Conservation (phyloP, 495 filamentous ascomycete species). For the Durotheca rogersii region DNA sequence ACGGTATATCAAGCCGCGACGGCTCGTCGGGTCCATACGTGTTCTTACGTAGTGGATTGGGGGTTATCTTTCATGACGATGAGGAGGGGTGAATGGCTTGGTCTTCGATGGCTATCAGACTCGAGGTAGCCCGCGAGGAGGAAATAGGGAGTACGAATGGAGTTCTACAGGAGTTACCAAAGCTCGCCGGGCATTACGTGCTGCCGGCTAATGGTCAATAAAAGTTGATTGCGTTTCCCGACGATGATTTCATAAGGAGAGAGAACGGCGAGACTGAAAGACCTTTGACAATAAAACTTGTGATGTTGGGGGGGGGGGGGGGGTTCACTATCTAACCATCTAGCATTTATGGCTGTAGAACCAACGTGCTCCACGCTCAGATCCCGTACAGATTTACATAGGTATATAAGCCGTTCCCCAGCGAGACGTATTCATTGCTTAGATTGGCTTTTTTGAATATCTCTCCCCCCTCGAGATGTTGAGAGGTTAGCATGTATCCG, state of each 20-base stretch:
- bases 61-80: conserved; percentile 14
- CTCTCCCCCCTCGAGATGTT: too few relatives aligned
- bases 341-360: too few relatives aligned
- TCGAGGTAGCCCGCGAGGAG: conserved; percentile 18
- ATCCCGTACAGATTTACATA: too few relatives aligned
- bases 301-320: too few relatives aligned
- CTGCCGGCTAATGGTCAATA: conserved; percentile 28
- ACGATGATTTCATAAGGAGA: neutral
- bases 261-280: neutral
- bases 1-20: conserved; percentile 16
- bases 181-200: conserved; percentile 8
- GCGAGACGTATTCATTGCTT: too few relatives aligned
- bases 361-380: too few relatives aligned
- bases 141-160: conserved; percentile 26
- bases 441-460: too few relatives aligned
- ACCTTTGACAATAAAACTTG: conserved; percentile 1
- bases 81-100: conserved; percentile 21
- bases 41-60: conserved; percentile 12
- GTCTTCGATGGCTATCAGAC: conserved; percentile 20
- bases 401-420: too few relatives aligned
- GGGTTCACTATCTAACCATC: too few relatives aligned
- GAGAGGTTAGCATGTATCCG: too few relatives aligned
- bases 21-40: conserved; percentile 12
- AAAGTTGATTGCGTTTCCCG: conserved; percentile 28
- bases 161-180: conserved; percentile 30